Evolutionary conservation across 176 grass and related monocot species (phyloP), one percentile per base, ranked within the genome.

Genomic region (Zoysia pacifica): DNA sequence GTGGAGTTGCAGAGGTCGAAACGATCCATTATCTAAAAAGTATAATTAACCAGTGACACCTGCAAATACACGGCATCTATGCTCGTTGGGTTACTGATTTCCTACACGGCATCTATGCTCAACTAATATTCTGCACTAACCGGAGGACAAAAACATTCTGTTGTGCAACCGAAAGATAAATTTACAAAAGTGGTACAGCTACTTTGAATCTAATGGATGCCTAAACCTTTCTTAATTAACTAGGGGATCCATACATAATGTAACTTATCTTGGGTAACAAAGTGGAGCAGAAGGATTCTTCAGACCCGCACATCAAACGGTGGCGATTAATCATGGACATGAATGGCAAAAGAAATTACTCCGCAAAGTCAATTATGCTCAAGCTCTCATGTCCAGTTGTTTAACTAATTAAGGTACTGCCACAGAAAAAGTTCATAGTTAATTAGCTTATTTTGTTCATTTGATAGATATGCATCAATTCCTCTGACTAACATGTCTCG

Each of bases 281-380:
- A 77, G 87, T 81, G 66, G 66, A 73, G n/a, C 59, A 44, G 38
- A 73, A 78, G 78, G 78, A 81, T 89, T 85, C 73, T 77, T 37
- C 6, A 5, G 53, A 61, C 67, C 47, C 82, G 43, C 78, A 85
- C 82, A 77, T 65, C 40, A 2, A 72, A 16, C 85, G 87, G 37
- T 67, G 43, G 56, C 72, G 65, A 73, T 78, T 51, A 82, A 72
- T 66, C 69, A 79, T 84, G 54, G 5, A 71, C 59, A 67, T 67
- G n/a, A 46, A 61, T 54, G 55, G 13, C 43, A 35, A 65, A 72
- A 81, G 52, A 75, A 43, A 41, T 59, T 80, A 39, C 19, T 51
- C 35, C 62, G 46, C 46, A 69, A 63, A 88, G 81, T 59, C 43
- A 74, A 62, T 41, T 79, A 62, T 69, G 38, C 69, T 37, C 52